A percentile compares a stretch with the other conserved stretches of the same genome.
phyloP scores from a whole-genome alignment of 2,329 filamentous ascomycete genomes.

The Cladosporium halotolerans region DNA sequence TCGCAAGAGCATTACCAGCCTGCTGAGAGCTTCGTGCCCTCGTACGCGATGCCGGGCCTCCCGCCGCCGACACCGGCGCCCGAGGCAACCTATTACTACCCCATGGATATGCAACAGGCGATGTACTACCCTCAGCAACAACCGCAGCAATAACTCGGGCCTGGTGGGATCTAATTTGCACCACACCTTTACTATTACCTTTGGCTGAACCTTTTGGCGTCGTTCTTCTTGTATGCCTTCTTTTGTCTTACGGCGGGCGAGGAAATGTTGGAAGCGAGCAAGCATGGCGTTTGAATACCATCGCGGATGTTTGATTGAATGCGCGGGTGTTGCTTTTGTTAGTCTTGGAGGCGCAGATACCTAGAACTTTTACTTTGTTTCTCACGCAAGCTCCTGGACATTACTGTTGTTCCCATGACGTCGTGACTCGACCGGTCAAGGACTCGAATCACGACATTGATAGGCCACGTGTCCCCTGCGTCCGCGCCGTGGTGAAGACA shows the following conservation, averaged over 20 bases:
- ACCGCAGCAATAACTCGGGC: conserved; percentile 12
- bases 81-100: conserved; percentile 21
- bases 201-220: not conserved
- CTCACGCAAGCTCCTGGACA: not conserved
- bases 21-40: conserved; percentile 29
- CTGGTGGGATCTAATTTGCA: not conserved
- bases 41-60: conserved; percentile 29
- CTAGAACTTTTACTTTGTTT: not conserved
- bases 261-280: not conserved
- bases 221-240: not conserved
- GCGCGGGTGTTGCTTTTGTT: not conserved
- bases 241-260: not conserved
- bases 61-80: conserved; percentile 24
- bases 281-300: not conserved
- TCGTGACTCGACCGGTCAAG: too few relatives aligned
- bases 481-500: too few relatives aligned
- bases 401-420: not conserved
- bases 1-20: conserved; percentile 27
- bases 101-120: conserved; percentile 13
- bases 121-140: conserved; percentile 18
- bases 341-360: not conserved
- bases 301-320: not conserved
- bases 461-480: too few relatives aligned
- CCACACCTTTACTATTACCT: conserved; percentile 1
- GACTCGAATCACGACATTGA: too few relatives aligned